phyloP scores from a whole-genome alignment of 2,329 filamentous ascomycete genomes.

The Neonectria faginata region DNA sequence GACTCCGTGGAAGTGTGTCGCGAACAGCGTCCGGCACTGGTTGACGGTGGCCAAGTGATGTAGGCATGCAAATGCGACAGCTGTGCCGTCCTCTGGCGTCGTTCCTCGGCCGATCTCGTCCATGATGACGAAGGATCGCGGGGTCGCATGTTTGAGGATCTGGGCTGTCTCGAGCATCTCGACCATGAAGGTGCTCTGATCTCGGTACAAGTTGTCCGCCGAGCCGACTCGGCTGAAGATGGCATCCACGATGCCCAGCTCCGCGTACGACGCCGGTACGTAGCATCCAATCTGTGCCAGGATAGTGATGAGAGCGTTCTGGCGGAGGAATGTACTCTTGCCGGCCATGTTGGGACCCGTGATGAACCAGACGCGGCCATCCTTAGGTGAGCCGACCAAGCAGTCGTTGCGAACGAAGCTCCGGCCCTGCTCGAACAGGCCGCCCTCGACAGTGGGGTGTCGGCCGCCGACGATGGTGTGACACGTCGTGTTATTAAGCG shows the following conservation, averaged over 20 bases:
- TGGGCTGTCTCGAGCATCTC: constrained; percentile 98
- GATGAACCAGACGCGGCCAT: constrained; percentile 75
- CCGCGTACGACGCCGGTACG: constrained; percentile 87
- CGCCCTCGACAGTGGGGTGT: constrained; percentile 91
- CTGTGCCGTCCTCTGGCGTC: constrained; percentile 90
- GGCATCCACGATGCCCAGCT: constrained; percentile 92
- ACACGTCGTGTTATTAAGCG: constrained; percentile 71
- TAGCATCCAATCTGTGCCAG: constrained; percentile 93
- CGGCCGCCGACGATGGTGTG: constrained; percentile 88
- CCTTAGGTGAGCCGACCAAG: constrained; percentile 74
- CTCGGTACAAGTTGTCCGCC: constrained; percentile 92
- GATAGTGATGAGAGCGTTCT: constrained; percentile 94
- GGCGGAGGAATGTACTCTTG: constrained; percentile 94
- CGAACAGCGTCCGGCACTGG: constrained; percentile 84
- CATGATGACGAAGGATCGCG: constrained; percentile 94
- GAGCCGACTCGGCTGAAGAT: constrained; percentile 94
- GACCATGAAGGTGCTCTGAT: constrained; percentile 99
- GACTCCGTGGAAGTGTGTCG: constrained; percentile 91
- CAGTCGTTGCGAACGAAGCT: constrained; percentile 90
- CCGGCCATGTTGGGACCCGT: constrained; percentile 97
- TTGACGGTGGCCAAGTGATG: constrained; percentile 85
- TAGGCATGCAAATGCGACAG: constrained; percentile 89
- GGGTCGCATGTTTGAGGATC: constrained; percentile 87
- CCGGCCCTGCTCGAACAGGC: constrained; percentile 81
- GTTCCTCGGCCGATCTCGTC: constrained; percentile 97